Conservation (phyloP, 768 basidiomycete species). For the Boletus huronensis region DNA sequence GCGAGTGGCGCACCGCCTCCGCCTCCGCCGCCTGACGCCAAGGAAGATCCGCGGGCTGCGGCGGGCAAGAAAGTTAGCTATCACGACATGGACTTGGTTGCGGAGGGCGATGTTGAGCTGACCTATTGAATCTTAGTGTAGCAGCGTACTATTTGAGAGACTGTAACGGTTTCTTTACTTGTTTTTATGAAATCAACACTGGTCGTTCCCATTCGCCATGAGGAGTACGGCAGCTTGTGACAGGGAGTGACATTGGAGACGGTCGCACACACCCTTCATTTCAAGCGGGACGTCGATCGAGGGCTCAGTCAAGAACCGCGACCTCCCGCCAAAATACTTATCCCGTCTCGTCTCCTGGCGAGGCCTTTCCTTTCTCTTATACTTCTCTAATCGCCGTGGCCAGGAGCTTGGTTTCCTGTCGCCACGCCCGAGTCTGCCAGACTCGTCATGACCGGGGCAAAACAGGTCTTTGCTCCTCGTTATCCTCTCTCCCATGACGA, state of each 20-base stretch:
- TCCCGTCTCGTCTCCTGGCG: slow-evolving; percentile 27
- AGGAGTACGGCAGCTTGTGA: slow-evolving; percentile 27
- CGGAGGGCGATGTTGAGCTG: slow-evolving; percentile 71
- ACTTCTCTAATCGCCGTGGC: slow-evolving; percentile 9
- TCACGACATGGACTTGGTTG: slow-evolving; percentile 92
- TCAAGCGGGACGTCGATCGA: slow-evolving; percentile 26
- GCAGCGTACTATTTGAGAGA: slow-evolving; percentile 23
- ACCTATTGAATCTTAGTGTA: slow-evolving; percentile 35
- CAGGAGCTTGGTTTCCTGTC: slow-evolving; percentile 17
- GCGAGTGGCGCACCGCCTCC: slow-evolving; percentile 55
- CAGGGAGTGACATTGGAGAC: slow-evolving; percentile 23
- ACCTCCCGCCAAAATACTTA: slow-evolving; percentile 12
- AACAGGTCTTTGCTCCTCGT: slow-evolving; percentile 47
- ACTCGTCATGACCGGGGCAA: slow-evolving; percentile 28
- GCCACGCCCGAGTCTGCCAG: neutral
- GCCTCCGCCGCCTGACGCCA: slow-evolving; percentile 82
- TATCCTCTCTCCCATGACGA: slow-evolving; percentile 42
- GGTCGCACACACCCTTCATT: slow-evolving; percentile 21
- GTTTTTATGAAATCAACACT: slow-evolving; percentile 30
- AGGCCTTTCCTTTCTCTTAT: slow-evolving; percentile 15
- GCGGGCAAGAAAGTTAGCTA: slow-evolving; percentile 90
- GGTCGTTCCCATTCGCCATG: slow-evolving; percentile 23
- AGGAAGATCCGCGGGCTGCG: slow-evolving; percentile 89
- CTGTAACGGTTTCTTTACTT: slow-evolving; percentile 16
- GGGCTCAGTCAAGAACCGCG: slow-evolving; percentile 19